phyloP scores from a whole-genome alignment of 116 monocot species.

The Papilionanthe hybrid region DNA sequence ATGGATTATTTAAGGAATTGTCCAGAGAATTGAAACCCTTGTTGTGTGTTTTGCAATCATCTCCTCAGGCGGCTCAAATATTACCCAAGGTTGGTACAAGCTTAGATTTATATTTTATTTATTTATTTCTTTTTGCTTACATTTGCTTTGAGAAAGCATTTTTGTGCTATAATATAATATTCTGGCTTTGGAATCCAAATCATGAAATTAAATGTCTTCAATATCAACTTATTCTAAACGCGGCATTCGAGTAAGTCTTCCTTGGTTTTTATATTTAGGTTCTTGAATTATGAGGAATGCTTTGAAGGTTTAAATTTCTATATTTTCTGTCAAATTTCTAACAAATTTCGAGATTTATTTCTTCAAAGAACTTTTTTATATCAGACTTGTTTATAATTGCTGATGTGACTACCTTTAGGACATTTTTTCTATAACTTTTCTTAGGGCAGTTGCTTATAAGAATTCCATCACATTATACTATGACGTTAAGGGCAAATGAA shows the following conservation, averaged over 20 bases:
- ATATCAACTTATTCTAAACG: neutral
- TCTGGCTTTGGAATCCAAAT: neutral
- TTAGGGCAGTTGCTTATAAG: neutral
- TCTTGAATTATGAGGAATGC: neutral
- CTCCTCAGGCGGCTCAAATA: conserved; percentile 74
- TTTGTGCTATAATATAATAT: neutral
- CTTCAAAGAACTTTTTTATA: neutral
- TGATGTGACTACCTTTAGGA: neutral
- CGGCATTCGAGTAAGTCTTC: neutral
- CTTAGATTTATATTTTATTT: neutral
- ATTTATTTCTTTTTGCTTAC: neutral
- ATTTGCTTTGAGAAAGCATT: neutral
- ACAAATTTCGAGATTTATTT: neutral
- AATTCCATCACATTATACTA: neutral
- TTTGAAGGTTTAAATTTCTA: neutral
- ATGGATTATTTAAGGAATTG: conserved; percentile 71
- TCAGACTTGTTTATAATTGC: neutral
- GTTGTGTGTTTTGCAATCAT: conserved; percentile 58
- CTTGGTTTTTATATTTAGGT: neutral
- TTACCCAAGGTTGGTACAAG: conserved; percentile 71
- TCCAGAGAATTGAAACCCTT: conserved; percentile 76
- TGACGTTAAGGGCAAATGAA: neutral
- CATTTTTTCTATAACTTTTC: neutral
- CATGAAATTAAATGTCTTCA: neutral
- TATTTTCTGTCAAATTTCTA: neutral